phyloP scores from a whole-genome alignment of 441 rosid genomes.

The Geranium incanum region DNA sequence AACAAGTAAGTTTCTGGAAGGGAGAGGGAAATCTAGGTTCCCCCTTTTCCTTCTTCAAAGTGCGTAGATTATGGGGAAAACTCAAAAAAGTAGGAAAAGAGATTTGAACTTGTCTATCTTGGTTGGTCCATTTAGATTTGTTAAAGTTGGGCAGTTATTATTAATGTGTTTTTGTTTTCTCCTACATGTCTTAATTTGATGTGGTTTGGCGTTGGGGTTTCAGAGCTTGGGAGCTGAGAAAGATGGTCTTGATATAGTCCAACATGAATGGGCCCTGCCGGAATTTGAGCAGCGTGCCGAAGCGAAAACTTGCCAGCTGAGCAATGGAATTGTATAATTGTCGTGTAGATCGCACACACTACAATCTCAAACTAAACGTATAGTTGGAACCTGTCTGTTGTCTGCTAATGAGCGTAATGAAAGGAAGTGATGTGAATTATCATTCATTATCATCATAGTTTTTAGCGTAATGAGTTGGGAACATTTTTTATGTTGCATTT shows the following conservation, averaged over 20 bases:
- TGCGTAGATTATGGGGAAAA: not conserved
- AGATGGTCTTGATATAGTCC: slow-evolving; percentile 78
- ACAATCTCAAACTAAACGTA: not conserved
- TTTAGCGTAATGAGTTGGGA: not conserved
- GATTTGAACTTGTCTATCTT: not conserved
- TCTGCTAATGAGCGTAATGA: not conserved
- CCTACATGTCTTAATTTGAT: not conserved
- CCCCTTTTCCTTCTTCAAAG: not conserved
- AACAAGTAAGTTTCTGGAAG: not conserved
- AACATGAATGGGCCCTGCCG: slow-evolving; percentile 86
- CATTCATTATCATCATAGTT: not conserved
- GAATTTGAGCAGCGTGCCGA: slow-evolving; percentile 88
- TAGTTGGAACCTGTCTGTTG: not conserved
- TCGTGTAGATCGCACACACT: not conserved
- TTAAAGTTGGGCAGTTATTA: not conserved
- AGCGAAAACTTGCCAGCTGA: slow-evolving; percentile 47
- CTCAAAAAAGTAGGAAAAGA: not conserved
- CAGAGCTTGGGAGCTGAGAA: slow-evolving; percentile 90
- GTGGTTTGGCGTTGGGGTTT: not conserved
- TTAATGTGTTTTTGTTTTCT: not conserved
- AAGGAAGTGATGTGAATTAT: not conserved
- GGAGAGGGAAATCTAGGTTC: not conserved
- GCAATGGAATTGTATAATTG: not conserved
- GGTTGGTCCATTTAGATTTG: not conserved
- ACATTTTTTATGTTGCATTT: not conserved